phyloP scores from a whole-genome alignment of 139 green algal species.

The Chlorella sp. region DNA sequence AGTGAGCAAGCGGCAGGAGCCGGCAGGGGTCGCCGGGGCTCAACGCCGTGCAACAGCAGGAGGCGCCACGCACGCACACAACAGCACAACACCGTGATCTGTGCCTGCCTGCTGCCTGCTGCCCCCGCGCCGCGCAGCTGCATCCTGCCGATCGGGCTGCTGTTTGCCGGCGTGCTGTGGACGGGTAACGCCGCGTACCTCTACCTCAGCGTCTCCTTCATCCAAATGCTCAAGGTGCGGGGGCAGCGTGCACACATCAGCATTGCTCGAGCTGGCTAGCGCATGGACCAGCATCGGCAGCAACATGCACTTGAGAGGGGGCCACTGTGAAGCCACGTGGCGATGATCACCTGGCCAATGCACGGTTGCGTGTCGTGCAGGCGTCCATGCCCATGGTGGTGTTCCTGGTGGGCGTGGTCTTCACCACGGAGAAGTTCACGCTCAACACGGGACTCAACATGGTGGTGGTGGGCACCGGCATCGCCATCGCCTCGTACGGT shows the following conservation, averaged over 20 bases:
- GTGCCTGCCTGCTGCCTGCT: not conserved
- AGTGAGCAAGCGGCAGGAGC: no score
- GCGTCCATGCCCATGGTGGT: constrained; percentile 45
- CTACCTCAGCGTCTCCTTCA: constrained; percentile 90
- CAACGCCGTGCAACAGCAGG: no score
- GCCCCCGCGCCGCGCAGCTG: constrained; percentile 16
- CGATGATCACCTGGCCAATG: not conserved
- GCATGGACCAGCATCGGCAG: no score
- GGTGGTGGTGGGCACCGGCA: constrained; percentile 68
- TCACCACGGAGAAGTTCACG: constrained; percentile 68
- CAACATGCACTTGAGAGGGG: no score
- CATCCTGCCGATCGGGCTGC: constrained; percentile 81
- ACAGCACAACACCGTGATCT: no score
- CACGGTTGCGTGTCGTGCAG: no score
- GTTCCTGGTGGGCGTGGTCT: constrained; percentile 41
- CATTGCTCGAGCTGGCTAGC: not conserved
- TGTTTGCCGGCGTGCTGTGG: constrained; percentile 85
- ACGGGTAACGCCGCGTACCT: constrained; percentile 89
- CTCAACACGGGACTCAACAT: constrained; percentile 57
- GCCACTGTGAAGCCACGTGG: no score
- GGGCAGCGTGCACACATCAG: not conserved
- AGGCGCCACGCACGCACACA: no score
- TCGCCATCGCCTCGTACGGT: constrained; percentile 64
- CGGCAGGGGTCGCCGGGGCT: no score
- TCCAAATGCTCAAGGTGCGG: constrained; percentile 89